Base-by-base conservation (phyloP, 305 asterid genomes). In the Withania somnifera region DNA sequence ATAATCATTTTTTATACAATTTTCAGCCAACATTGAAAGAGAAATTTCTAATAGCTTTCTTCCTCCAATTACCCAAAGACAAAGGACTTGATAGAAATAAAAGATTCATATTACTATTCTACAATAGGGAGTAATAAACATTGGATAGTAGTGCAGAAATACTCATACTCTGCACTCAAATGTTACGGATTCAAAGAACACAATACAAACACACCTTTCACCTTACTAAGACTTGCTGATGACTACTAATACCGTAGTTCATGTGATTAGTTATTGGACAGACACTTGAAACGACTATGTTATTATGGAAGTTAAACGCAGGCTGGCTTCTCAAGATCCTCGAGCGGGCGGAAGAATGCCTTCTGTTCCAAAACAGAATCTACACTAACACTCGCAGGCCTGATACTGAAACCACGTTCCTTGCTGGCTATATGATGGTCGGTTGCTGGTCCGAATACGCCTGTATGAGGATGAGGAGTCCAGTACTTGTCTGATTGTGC, bases 381-480 rank as follows among this genome's bases (percentile, higher is more conserved):
- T 17, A 30, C 87, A 17, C 52, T 38, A 6, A 58, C 83, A 19
- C 63, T 63, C 5, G 42, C 86, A 13, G 84, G 47, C n/a, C 79
- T 57, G 60, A 42, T 26, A 42, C 36, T 67, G 38, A 24, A 84
- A 26, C 82, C 86, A 20, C 83, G 52, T 20, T 79, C 83, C 4
- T 86, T n/a, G 38, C 30, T 52, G 10, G 4, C 57, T 52, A 63
- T 22, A 54, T 11, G 28, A 20, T 89, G 91, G 22, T 89, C 91
- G 0, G 85, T 79, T 78, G 89, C 84, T 7, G 98, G 99, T 64
- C 97, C 93, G 51, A 95, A 95, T 83, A 95, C 95, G 45, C 98
- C 97, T 0, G 98, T 93, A 54, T 86, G 76, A 36, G 98, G 97
- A 84, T 95, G 95, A 3, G 98, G 99, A 78, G 90, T 88, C 99